Percentiles rank a stretch among this genome's conserved stretches.
phyloP scores from a whole-genome alignment of 208 protist species.

The Crithidia mellificae region DNA sequence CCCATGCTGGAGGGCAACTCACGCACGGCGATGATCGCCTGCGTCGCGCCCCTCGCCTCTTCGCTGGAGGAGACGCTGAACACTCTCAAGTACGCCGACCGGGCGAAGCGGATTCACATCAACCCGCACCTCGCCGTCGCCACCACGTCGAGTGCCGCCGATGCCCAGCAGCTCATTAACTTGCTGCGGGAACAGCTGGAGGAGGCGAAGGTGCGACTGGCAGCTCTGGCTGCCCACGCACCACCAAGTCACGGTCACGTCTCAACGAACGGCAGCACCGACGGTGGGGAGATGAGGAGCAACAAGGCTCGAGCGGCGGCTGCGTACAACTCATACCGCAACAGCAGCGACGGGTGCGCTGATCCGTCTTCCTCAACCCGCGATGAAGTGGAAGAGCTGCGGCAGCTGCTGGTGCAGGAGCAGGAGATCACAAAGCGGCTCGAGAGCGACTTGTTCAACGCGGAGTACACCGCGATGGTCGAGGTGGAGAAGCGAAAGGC shows the following conservation, averaged over 20 bases:
- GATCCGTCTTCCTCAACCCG: not conserved
- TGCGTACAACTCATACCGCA: too few species aligned
- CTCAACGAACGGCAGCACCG: too few species aligned
- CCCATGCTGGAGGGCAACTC: slow-evolving; percentile 93
- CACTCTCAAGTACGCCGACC: slow-evolving; percentile 96
- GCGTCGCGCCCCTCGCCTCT: slow-evolving; percentile 83
- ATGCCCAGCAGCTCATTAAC: slow-evolving; percentile 65
- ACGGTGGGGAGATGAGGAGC: too few species aligned
- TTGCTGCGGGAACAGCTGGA: slow-evolving; percentile 69
- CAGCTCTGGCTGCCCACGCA: not conserved
- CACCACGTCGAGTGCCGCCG: slow-evolving; percentile 25
- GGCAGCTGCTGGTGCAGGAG: slow-evolving; percentile 45
- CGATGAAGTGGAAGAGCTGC: slow-evolving; percentile 26
- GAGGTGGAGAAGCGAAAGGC: slow-evolving; percentile 75
- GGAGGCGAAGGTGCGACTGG: slow-evolving; percentile 45
- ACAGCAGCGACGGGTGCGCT: too few species aligned
- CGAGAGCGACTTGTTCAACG: slow-evolving; percentile 83
- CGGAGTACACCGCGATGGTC: slow-evolving; percentile 82
- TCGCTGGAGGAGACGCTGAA: slow-evolving; percentile 95
- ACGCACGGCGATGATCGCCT: slow-evolving; percentile 94
- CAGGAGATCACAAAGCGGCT: slow-evolving; percentile 60
- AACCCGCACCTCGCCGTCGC: slow-evolving; percentile 66
- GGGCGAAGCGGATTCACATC: slow-evolving; percentile 93
- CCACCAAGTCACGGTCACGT: too few species aligned
- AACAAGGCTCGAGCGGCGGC: too few species aligned